Percentiles rank a stretch among this genome's conserved stretches.
Conservation (phyloP, 257 asterid species). For the Solanum appendiculatum region DNA sequence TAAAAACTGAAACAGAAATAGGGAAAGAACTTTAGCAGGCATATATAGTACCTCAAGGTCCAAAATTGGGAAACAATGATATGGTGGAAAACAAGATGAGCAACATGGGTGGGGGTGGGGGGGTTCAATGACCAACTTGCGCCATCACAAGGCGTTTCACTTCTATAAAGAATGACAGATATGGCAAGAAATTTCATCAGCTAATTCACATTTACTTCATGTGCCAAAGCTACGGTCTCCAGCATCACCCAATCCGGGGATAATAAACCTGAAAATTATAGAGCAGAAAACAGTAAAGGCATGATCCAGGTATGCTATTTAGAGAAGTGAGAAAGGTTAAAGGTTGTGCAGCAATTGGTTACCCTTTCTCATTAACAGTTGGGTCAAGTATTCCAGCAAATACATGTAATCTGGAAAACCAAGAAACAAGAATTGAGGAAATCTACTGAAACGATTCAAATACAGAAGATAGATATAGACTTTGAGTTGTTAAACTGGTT, state of each 20-base stretch:
- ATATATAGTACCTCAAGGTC: not conserved
- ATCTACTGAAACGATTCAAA: not conserved
- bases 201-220: slow-evolving; percentile 8
- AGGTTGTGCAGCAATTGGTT: not conserved
- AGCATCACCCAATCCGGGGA: slow-evolving; percentile 96
- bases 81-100: not conserved
- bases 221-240: slow-evolving; percentile 96
- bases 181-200: not conserved
- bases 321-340: not conserved
- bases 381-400: slow-evolving; percentile 88
- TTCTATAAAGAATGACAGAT: not conserved
- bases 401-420: slow-evolving; percentile 71
- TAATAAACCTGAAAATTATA: slow-evolving; percentile 55
- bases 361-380: slow-evolving; percentile 78
- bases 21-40: not conserved
- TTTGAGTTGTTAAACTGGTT: not conserved
- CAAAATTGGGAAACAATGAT: not conserved
- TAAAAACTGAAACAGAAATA: not conserved
- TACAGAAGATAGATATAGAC: not conserved
- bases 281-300: not conserved
- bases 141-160: not conserved
- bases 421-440: not conserved
- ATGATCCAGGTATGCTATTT: not conserved
- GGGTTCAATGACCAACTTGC: not conserved
- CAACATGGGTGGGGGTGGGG: not conserved